phyloP scores from a whole-genome alignment of 75 land plant species.

The Chamaecyparis obtusa region DNA sequence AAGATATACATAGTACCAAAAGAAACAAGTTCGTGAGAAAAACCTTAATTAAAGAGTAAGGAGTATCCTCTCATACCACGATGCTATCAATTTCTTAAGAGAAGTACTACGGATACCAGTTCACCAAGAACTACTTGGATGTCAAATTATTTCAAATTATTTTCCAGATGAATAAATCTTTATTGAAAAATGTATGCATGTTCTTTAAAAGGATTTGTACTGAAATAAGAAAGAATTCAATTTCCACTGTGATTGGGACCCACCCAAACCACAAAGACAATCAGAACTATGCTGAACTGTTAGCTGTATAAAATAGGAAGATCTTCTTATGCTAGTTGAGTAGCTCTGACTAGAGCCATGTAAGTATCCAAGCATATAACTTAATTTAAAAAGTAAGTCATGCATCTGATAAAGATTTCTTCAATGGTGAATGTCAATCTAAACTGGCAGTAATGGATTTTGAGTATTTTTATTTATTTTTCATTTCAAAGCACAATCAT shows the following conservation, averaged over 20 bases:
- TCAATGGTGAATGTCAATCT: neutral
- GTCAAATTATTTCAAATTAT: neutral
- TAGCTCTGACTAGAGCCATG: neutral
- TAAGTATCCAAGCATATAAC: neutral
- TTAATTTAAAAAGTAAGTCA: neutral
- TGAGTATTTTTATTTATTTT: neutral
- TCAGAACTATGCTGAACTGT: neutral
- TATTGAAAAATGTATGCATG: neutral
- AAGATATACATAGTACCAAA: neutral
- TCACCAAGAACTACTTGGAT: neutral
- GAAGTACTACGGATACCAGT: neutral
- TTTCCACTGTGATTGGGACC: neutral
- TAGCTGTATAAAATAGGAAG: neutral
- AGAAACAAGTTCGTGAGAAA: neutral
- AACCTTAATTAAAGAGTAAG: neutral
- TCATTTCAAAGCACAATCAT: neutral
- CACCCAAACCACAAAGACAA: neutral
- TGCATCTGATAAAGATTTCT: neutral
- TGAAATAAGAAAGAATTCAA: neutral
- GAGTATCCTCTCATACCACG: neutral
- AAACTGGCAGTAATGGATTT: neutral
- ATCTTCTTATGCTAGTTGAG: neutral
- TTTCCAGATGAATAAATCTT: neutral
- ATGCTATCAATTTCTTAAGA: neutral
- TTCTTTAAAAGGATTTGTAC: neutral